Evolutionary conservation across 2,329 filamentous ascomycete species (phyloP), one percentile per base, ranked within the genome.

Genomic region (Biscogniauxia mediterranea): DNA sequence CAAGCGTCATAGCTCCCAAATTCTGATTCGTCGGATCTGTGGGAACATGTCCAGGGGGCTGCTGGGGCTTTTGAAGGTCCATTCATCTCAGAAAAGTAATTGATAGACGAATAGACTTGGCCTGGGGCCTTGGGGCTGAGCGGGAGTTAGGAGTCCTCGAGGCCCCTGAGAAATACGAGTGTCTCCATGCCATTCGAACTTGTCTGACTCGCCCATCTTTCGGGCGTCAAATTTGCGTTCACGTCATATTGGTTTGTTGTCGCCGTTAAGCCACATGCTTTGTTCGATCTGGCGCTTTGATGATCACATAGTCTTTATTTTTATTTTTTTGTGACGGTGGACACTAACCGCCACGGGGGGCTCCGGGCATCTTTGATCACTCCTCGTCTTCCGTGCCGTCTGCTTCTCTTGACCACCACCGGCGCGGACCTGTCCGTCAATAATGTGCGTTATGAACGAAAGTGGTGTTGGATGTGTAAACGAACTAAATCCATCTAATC

Each of bases 111-210:
- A 54, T 60, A 46, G 38, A 17, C 38, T 9, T 9, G 38, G 57
- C 62, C 64, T 66, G 52, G 51, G 38, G 59, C 55, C 62, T 66
- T 64, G 55, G 54, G 38, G 61, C 61, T 64, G 65, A 63, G 63
- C 65, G 61, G 56, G 61, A 62, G 64, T 62, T 66, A 62, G 62
- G 62, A 58, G 61, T 59, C 61, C 58, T 56, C 46, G 55, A 17
- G 57, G 20, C 61, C 56, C 28, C 17, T 15, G 17, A 19, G 15
- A 28, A 54, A 54, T 54, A 54, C 52, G 52, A 54, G 52, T 20
- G 38, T 46, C 38, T 46, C 38, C 38, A 46, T 46, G 38, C 38
- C 17, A 46, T 5, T 46, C 13, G 38, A 46, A 46, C 20, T 38
- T 21, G 42, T 55, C 20, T 6, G 32, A 21, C 17, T 32, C 32